Base-by-base conservation (phyloP, 2,329 filamentous ascomycete species). In the Penicillium hesseltinei region DNA sequence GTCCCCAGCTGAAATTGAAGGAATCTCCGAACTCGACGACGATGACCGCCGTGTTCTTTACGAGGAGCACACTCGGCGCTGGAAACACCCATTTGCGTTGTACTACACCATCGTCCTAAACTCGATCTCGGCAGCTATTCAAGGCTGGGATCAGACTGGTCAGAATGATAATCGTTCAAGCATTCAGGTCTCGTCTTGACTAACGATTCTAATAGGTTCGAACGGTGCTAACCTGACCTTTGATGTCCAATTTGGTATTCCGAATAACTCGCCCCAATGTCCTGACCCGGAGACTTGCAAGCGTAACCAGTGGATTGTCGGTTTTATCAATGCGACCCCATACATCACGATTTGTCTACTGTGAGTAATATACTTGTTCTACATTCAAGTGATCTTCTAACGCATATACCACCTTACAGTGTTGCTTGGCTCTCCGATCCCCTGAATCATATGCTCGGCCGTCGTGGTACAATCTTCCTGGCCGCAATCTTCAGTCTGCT, bases 1-100 rank as follows among this genome's bases (percentile, higher is more conserved):
- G 70, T 84, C 88, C 63, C 88, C 88, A 0, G 76, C 77, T 9
- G 78, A 80, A 31, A 89, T 82, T 69, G 87, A 90, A 56, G 77
- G 80, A 35, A 80, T 91, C 40, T 76, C 83, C 50, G 82, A 84
- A 11, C 80, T 92, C 2, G 75, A 80, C 54, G 80, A 86, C 19
- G 62, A 65, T 1, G 81, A 83, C 43, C 77, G 75, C 35, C 61
- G 69, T 11, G 64, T 69, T 0, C 67, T 83, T 25, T 66, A 73
- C 3, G 64, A 75, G n/a, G 81, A 83, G 61, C 69, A 75, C 4
- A 75, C 73, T 1, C 75, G 77, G 56, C 71, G 76, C 6, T 84
- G 81, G 78, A 70, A 72, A 19, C 78, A 80, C 31, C 79, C 81
- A 0, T 75, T 71, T 68, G 66, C 73, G 10, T 66, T 82, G 4